Evolutionary conservation across 768 basidiomycete species (phyloP).

Genomic region (Hygrophoropsis aurantiaca): DNA sequence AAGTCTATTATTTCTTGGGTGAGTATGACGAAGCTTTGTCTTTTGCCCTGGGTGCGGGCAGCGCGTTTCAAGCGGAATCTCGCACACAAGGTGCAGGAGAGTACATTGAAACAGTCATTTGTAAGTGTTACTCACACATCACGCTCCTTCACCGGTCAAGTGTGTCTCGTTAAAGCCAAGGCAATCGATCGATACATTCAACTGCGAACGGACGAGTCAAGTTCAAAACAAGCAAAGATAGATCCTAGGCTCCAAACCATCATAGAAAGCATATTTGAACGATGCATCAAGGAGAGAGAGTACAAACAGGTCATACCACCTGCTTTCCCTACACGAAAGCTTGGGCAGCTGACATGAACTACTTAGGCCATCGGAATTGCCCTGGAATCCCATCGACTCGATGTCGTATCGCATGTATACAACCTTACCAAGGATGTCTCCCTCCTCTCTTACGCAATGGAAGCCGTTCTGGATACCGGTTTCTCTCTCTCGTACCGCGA

Average conservation of each 20-base stretch:
- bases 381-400: constrained; percentile 85
- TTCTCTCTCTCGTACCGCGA: constrained; percentile 86
- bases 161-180: constrained; percentile 57
- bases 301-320: constrained; percentile 71
- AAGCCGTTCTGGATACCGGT: constrained; percentile 86
- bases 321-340: background rate
- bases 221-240: constrained; percentile 53
- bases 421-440: constrained; percentile 69
- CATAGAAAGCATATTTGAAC: constrained; percentile 85
- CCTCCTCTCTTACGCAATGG: constrained; percentile 88
- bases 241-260: constrained; percentile 80
- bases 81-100: constrained; percentile 68
- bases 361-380: constrained; percentile 90
- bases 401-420: constrained; percentile 81
- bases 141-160: background rate
- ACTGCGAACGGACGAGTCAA: constrained; percentile 56
- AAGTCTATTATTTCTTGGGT: constrained; percentile 96
- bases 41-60: constrained; percentile 90
- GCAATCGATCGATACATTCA: constrained; percentile 94
- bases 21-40: constrained; percentile 95
- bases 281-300: constrained; percentile 86
- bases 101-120: constrained; percentile 92
- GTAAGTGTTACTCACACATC: constrained; percentile 48
- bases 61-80: constrained; percentile 77
- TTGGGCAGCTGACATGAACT: constrained; percentile 2